Conservation (phyloP, 768 basidiomycete species). For the Holtermannia corniformis region DNA sequence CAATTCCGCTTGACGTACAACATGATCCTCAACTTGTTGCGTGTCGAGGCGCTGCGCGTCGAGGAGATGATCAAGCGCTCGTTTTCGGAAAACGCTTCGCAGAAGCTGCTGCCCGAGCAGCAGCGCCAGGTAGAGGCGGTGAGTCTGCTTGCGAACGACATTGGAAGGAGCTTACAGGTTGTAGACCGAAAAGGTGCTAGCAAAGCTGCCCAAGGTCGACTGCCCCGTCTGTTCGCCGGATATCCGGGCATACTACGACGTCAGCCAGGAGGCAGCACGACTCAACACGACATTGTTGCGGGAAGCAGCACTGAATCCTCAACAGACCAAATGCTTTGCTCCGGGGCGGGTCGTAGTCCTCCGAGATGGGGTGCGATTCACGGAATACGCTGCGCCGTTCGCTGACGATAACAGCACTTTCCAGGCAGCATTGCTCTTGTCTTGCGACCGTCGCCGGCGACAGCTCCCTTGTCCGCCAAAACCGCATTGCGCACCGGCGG, state of each 20-base stretch:
- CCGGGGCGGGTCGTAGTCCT: slow-evolving; percentile 75
- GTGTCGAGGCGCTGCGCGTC: slow-evolving; percentile 88
- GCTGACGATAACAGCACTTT: slow-evolving; percentile 55
- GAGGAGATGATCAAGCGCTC: slow-evolving; percentile 99
- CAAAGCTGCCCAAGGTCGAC: slow-evolving; percentile 54
- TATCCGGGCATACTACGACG: slow-evolving; percentile 68
- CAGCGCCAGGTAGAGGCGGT: slow-evolving; percentile 81
- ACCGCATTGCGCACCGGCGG: slow-evolving; percentile 27
- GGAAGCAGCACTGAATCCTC: slow-evolving; percentile 53
- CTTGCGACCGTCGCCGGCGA: slow-evolving; percentile 52
- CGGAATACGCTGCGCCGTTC: not conserved
- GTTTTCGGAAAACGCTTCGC: slow-evolving; percentile 96
- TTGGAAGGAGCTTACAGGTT: not conserved
- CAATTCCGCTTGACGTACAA: slow-evolving; percentile 98
- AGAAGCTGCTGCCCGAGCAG: slow-evolving; percentile 82
- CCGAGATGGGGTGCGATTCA: slow-evolving; percentile 59
- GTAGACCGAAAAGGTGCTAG: slow-evolving; percentile 64
- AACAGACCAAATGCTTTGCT: slow-evolving; percentile 58
- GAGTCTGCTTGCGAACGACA: slow-evolving; percentile 30
- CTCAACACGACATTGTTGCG: slow-evolving; percentile 56
- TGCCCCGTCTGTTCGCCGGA: slow-evolving; percentile 63
- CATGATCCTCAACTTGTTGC: slow-evolving; percentile 93
- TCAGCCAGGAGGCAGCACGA: slow-evolving; percentile 53
- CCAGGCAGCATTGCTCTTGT: slow-evolving; percentile 59
- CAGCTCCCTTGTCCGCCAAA: slow-evolving; percentile 19